Evolutionary conservation across 768 basidiomycete species (phyloP).

Genomic region (Cystobasidium ongulense): DNA sequence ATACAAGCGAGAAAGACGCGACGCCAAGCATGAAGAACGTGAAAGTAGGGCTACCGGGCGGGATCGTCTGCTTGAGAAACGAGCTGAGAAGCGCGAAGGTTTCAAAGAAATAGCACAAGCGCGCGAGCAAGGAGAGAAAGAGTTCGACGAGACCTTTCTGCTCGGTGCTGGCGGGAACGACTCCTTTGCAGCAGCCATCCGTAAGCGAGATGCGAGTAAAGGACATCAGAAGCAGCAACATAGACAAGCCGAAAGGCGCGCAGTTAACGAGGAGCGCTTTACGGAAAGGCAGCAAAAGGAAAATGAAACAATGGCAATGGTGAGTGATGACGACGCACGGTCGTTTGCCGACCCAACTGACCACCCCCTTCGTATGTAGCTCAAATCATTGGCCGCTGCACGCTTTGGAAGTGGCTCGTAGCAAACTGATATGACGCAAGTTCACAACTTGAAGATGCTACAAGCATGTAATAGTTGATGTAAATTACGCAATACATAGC

Average conservation of each 20-base stretch:
- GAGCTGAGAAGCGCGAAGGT: not conserved
- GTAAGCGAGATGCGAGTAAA: not conserved
- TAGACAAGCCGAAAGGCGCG: not conserved
- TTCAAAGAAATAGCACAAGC: conserved; percentile 12
- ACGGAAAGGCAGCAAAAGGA: conserved; percentile 10
- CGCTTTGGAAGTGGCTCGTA: conserved; percentile 30
- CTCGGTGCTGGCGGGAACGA: conserved; percentile 9
- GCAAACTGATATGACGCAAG: not conserved
- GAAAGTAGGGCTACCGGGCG: conserved; percentile 34
- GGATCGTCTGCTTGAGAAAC: conserved; percentile 34
- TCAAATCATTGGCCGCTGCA: conserved; percentile 27
- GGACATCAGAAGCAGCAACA: not conserved
- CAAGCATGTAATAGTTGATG: too few relatives aligned
- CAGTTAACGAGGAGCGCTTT: not conserved
- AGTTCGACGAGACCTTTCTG: conserved; percentile 2
- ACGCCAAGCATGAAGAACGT: not conserved
- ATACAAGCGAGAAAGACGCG: conserved; percentile 16
- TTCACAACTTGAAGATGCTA: too few relatives aligned
- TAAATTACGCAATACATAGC: too few relatives aligned
- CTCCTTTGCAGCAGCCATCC: conserved; percentile 22
- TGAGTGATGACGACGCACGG: not conserved
- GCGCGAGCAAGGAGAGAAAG: conserved; percentile 21
- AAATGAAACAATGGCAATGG: conserved; percentile 29
- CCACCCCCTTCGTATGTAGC: not conserved
- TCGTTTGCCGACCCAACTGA: not conserved